Percentiles rank a stretch among this genome's conserved stretches.
These are phyloP conservation scores for Lithospermum erythrorhizon DNA, from an alignment of 257 asterid genomes.

Conservation along the genomic window DNA sequence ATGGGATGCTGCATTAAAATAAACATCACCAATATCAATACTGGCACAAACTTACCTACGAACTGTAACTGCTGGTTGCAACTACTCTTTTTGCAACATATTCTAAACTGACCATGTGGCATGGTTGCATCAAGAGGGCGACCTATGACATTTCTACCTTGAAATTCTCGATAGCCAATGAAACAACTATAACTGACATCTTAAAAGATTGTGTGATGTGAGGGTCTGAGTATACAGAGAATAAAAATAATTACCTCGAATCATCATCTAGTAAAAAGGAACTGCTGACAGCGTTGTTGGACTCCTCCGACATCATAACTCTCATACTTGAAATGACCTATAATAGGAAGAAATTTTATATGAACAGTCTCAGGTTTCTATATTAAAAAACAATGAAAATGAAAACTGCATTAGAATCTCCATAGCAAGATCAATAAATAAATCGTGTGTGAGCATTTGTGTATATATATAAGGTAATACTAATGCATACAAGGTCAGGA, in stretches of 20 bases:
- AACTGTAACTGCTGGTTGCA: too few species aligned
- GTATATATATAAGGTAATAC: not conserved
- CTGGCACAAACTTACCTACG: not conserved
- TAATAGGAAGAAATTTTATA: conserved; percentile 4
- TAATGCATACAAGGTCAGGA: not conserved
- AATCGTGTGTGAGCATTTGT: too few species aligned
- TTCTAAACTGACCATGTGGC: too few species aligned
- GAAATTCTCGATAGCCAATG: not conserved
- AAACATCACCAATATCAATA: conserved; percentile 3
- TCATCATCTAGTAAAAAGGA: conserved; percentile 83
- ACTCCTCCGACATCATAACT: conserved; percentile 70
- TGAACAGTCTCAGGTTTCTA: not conserved
- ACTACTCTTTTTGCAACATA: too few species aligned
- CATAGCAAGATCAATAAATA: too few species aligned
- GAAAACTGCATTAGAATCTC: too few species aligned
- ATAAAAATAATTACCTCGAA: conserved; percentile 43
- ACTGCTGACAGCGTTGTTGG: conserved; percentile 73
- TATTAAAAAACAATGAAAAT: not conserved
- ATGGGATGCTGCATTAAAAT: conserved; percentile 71
- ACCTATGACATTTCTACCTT: not conserved
- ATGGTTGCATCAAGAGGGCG: too few species aligned
- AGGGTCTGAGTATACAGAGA: not conserved
- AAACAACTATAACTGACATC: too few species aligned
- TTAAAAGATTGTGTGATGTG: not conserved
- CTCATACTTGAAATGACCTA: conserved; percentile 81